Conservation (phyloP, 306 rosid genomes). For the Luffa aegyptiaca region DNA sequence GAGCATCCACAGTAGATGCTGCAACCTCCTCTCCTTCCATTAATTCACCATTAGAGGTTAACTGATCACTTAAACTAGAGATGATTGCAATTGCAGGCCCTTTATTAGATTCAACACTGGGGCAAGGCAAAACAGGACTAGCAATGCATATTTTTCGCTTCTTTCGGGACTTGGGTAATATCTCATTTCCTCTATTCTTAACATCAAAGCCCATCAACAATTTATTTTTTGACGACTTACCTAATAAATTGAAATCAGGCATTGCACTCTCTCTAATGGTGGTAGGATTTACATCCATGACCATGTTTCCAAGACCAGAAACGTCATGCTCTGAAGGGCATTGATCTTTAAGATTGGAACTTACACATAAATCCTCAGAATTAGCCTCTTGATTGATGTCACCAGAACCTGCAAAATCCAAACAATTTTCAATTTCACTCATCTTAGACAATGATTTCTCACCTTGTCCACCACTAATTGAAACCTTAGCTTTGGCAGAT, state of each 20-base stretch:
- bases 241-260: slow-evolving; percentile 15
- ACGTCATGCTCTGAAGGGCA: slow-evolving; percentile 24
- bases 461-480: slow-evolving; percentile 27
- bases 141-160: slow-evolving; percentile 26
- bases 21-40: slow-evolving; percentile 23
- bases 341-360: slow-evolving; percentile 20
- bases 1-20: slow-evolving; percentile 19
- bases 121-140: slow-evolving; percentile 13
- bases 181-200: slow-evolving; percentile 15
- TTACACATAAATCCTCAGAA: slow-evolving; percentile 24
- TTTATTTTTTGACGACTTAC: slow-evolving; percentile 24
- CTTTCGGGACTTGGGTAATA: slow-evolving; percentile 24
- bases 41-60: slow-evolving; percentile 22
- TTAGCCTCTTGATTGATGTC: slow-evolving; percentile 22
- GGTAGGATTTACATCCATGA: slow-evolving; percentile 23
- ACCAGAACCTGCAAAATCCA: slow-evolving; percentile 27
- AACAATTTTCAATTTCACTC: slow-evolving; percentile 27
- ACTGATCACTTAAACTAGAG: slow-evolving; percentile 27
- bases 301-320: slow-evolving; percentile 31
- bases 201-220: slow-evolving; percentile 19
- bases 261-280: slow-evolving; percentile 15
- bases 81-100: slow-evolving; percentile 19
- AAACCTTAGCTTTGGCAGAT: slow-evolving; percentile 19
- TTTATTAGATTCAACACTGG: slow-evolving; percentile 25
- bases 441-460: slow-evolving; percentile 21